Evolutionary conservation across 345 rosid species (phyloP).

Genomic region (Bruguiera parviflora): DNA sequence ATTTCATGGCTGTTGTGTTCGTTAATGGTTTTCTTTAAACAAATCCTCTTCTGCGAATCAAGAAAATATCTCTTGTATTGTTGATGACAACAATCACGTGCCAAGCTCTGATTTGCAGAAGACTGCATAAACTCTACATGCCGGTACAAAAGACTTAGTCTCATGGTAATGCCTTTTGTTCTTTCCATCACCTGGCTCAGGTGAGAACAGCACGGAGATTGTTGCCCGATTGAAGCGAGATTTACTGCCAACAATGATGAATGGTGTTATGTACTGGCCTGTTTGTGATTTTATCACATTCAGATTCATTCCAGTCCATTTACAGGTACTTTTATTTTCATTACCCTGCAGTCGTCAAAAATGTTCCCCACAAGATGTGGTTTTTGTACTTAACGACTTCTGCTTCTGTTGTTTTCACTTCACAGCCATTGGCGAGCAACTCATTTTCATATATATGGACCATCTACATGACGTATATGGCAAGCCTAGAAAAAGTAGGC

Average conservation of each 20-base stretch:
- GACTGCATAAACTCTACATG: neutral
- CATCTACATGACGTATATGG: slow-evolving; percentile 84
- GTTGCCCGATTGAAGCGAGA: slow-evolving; percentile 72
- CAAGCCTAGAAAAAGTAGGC: slow-evolving; percentile 58
- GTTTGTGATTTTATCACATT: slow-evolving; percentile 83
- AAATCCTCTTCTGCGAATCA: no score
- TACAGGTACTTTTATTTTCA: slow-evolving; percentile 53
- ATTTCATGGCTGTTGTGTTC: no score
- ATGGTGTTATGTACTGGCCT: slow-evolving; percentile 87
- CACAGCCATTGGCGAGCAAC: slow-evolving; percentile 89
- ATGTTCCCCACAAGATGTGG: neutral
- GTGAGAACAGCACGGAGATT: slow-evolving; percentile 58
- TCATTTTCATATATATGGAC: slow-evolving; percentile 92
- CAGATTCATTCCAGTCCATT: slow-evolving; percentile 72
- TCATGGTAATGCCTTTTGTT: slow-evolving; percentile 5
- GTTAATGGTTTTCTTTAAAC: no score
- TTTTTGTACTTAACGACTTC: neutral
- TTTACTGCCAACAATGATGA: slow-evolving; percentile 62
- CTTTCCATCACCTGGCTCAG: slow-evolving; percentile 35
- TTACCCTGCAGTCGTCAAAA: neutral
- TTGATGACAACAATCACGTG: neutral
- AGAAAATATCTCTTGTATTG: no score
- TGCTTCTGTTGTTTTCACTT: slow-evolving; percentile 10
- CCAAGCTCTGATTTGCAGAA: neutral
- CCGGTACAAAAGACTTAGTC: neutral